phyloP scores from a whole-genome alignment of 164 flowering plant species.

The grape (Vitis vinifera) region DNA sequence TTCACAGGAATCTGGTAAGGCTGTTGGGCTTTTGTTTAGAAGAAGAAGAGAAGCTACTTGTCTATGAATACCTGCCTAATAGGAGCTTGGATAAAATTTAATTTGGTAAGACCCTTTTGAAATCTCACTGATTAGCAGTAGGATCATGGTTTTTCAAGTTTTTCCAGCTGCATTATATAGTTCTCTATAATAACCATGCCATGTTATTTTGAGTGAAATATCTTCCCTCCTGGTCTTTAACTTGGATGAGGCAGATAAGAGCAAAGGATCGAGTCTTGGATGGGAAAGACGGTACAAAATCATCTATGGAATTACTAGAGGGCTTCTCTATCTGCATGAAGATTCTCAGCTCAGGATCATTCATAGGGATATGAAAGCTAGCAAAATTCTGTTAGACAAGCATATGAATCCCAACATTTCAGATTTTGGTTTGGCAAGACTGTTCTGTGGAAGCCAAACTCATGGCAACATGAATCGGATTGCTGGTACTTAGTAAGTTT shows the following conservation, averaged over 20 bases:
- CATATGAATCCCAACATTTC: constrained; percentile 21
- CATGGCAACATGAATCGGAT: constrained; percentile 16
- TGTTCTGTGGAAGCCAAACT: constrained; percentile 18
- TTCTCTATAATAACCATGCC: no score
- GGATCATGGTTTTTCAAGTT: no score
- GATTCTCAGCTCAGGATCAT: constrained; percentile 23
- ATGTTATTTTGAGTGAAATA: not conserved
- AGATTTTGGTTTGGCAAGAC: constrained; percentile 21
- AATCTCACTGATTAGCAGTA: no score
- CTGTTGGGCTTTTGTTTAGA: constrained; percentile 27
- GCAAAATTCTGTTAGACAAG: constrained; percentile 18
- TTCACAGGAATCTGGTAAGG: constrained; percentile 23
- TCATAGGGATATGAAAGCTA: constrained; percentile 17
- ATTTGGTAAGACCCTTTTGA: constrained; percentile 4
- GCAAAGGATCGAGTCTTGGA: not conserved
- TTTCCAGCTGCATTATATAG: no score
- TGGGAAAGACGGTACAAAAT: constrained; percentile 25
- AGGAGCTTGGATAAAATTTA: constrained; percentile 23
- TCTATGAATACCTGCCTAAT: constrained; percentile 28
- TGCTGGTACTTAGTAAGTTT: constrained; percentile 20
- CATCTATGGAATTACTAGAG: constrained; percentile 20
- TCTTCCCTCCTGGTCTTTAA: not conserved
- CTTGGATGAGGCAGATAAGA: constrained; percentile 7
- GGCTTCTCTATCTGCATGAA: constrained; percentile 21
- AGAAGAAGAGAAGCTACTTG: constrained; percentile 25